phyloP scores from a whole-genome alignment of 352 stramenopile species.

The Phytopythium delawarense region DNA sequence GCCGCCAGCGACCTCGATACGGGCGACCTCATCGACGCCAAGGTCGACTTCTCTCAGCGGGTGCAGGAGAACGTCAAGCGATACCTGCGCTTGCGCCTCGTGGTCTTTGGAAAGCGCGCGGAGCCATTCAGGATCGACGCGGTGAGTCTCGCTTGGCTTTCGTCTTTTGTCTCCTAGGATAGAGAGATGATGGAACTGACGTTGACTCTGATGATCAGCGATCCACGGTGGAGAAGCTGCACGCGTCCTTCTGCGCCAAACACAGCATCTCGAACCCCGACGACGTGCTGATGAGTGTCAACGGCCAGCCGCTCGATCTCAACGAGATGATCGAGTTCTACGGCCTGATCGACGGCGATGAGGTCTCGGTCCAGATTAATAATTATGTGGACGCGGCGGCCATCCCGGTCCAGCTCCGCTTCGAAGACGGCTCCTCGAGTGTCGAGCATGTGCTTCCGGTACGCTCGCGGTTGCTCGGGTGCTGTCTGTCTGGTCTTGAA shows the following conservation, averaged over 20 bases:
- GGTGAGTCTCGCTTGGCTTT: constrained; percentile 22
- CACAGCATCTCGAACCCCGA: constrained; percentile 41
- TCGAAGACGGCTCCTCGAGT: constrained; percentile 26
- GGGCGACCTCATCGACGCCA: constrained; percentile 66
- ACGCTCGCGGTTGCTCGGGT: constrained; percentile 4
- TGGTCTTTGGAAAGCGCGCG: constrained; percentile 45
- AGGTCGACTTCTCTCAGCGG: constrained; percentile 65
- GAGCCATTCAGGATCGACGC: constrained; percentile 70
- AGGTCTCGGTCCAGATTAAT: constrained; percentile 51
- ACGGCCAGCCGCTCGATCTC: constrained; percentile 36
- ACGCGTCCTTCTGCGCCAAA: constrained; percentile 55
- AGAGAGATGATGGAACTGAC: neutral
- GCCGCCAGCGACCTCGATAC: constrained; percentile 38
- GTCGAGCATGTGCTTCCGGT: constrained; percentile 40
- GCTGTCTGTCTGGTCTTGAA: neutral
- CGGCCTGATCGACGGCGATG: constrained; percentile 50
- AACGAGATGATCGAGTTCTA: constrained; percentile 43
- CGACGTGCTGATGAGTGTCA: constrained; percentile 50
- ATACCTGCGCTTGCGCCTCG: constrained; percentile 48
- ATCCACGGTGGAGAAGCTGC: constrained; percentile 55
- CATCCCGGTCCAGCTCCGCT: constrained; percentile 45
- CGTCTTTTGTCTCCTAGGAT: neutral
- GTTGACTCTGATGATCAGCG: constrained; percentile 15
- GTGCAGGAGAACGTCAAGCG: constrained; percentile 40
- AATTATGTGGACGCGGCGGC: constrained; percentile 27